A percentile compares a stretch with the other conserved stretches of the same genome.
phyloP scores from a whole-genome alignment of 495 filamentous ascomycete genomes.

The Cairneyella variabilis region DNA sequence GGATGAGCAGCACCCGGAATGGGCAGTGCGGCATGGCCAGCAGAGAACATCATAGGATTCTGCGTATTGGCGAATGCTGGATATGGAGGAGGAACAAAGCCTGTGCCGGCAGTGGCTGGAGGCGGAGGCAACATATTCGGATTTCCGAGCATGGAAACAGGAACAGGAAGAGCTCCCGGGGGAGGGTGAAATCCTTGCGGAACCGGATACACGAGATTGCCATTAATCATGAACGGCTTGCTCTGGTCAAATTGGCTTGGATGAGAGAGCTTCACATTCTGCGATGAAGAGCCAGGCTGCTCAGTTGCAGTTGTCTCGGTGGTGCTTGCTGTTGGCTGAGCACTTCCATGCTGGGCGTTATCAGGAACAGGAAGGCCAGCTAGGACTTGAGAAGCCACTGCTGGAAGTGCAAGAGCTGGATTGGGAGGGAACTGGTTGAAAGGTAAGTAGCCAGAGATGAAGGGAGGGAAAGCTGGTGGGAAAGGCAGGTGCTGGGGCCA shows the following conservation, averaged over 20 bases:
- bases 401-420: too few species aligned
- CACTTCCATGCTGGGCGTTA: slow-evolving; percentile 1
- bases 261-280: slow-evolving; percentile 36
- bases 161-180: slow-evolving; percentile 11
- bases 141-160: slow-evolving; percentile 16
- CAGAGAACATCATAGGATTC: slow-evolving; percentile 21
- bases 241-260: slow-evolving; percentile 41
- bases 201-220: slow-evolving; percentile 44
- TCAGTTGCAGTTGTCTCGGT: slow-evolving; percentile 28
- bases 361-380: slow-evolving; percentile 17
- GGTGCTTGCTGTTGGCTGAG: slow-evolving; percentile 9
- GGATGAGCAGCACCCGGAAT: neutral
- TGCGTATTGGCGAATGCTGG: slow-evolving; percentile 24
- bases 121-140: slow-evolving; percentile 12
- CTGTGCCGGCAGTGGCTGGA: neutral
- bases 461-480: too few species aligned
- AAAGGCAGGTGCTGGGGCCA: too few species aligned
- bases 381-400: too few species aligned
- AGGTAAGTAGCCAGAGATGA: too few species aligned
- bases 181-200: slow-evolving; percentile 20
- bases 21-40: slow-evolving; percentile 16
- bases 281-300: slow-evolving; percentile 20
- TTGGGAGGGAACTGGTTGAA: too few species aligned
- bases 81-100: slow-evolving; percentile 13
- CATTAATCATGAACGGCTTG: slow-evolving; percentile 44